phyloP scores from a whole-genome alignment of 2,329 filamentous ascomycete species.

The Trichoderma semiorbis region DNA sequence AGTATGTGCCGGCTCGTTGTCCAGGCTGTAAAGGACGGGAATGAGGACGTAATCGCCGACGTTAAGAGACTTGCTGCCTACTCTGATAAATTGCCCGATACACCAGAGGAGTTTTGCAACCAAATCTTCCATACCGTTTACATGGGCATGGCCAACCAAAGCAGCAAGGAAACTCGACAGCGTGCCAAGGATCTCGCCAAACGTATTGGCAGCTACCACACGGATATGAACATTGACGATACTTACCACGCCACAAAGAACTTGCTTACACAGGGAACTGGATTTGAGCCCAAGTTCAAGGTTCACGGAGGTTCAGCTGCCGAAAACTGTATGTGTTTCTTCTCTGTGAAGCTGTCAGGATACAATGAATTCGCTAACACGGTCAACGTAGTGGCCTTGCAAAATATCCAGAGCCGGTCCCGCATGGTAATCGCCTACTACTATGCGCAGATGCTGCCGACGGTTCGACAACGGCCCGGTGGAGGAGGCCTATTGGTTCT shows the following conservation, averaged over 20 bases:
- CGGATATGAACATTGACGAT: conserved; percentile 68
- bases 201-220: conserved; percentile 68
- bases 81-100: background rate
- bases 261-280: conserved; percentile 45
- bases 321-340: background rate
- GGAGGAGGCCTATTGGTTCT: conserved; percentile 29
- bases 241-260: background rate
- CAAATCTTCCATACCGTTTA: background rate
- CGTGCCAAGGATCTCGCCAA: conserved; percentile 55
- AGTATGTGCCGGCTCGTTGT: conserved; percentile 56
- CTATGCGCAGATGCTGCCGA: conserved; percentile 34
- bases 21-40: conserved; percentile 42
- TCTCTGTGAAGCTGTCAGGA: background rate
- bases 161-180: conserved; percentile 61
- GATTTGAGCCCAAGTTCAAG: conserved; percentile 50
- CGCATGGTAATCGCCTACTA: conserved; percentile 53
- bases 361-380: conserved; percentile 7
- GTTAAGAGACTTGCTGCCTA: conserved; percentile 25
- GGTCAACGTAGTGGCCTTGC: conserved; percentile 45
- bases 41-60: conserved; percentile 27
- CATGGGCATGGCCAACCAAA: conserved; percentile 63
- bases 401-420: conserved; percentile 63
- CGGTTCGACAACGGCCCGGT: conserved; percentile 22
- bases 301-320: conserved; percentile 45
- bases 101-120: conserved; percentile 41